These are phyloP conservation scores for Xylaria castorea DNA, from an alignment of 495 filamentous ascomycete species.

Conservation along the genomic window DNA sequence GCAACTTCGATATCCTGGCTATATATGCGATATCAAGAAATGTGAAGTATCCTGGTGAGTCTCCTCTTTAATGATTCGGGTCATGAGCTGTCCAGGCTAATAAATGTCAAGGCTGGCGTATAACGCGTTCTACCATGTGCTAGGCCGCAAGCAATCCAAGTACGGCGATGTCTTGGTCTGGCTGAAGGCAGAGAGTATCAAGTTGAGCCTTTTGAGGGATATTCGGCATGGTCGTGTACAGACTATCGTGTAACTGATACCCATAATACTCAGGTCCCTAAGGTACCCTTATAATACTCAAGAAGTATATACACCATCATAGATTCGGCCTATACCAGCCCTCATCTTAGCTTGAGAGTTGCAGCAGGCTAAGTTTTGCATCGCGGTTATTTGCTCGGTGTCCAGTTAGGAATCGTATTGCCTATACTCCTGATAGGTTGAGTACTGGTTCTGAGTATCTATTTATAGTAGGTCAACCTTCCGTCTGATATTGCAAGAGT, in stretches of 20 bases:
- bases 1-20: slow-evolving; percentile 55
- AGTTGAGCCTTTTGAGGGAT: slow-evolving; percentile 36
- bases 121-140: slow-evolving; percentile 68
- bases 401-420: background rate
- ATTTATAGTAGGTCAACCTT: background rate
- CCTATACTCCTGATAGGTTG: background rate
- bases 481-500: background rate
- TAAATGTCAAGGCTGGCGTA: slow-evolving; percentile 59
- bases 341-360: background rate
- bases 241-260: slow-evolving; percentile 20
- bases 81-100: slow-evolving; percentile 1
- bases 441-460: background rate
- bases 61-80: background rate
- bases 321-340: background rate
- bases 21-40: slow-evolving; percentile 65
- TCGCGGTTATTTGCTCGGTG: background rate
- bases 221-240: slow-evolving; percentile 37
- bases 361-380: background rate
- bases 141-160: slow-evolving; percentile 71
- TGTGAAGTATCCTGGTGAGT: slow-evolving; percentile 72
- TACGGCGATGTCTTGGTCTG: slow-evolving; percentile 67
- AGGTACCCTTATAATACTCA: background rate
- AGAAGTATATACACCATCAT: background rate
- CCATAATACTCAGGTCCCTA: background rate
- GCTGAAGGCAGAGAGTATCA: slow-evolving; percentile 57